Evolutionary conservation across 495 filamentous ascomycete genomes (phyloP), one percentile per base, ranked within the genome.

Genomic region (Hypoxylon fuscum): DNA sequence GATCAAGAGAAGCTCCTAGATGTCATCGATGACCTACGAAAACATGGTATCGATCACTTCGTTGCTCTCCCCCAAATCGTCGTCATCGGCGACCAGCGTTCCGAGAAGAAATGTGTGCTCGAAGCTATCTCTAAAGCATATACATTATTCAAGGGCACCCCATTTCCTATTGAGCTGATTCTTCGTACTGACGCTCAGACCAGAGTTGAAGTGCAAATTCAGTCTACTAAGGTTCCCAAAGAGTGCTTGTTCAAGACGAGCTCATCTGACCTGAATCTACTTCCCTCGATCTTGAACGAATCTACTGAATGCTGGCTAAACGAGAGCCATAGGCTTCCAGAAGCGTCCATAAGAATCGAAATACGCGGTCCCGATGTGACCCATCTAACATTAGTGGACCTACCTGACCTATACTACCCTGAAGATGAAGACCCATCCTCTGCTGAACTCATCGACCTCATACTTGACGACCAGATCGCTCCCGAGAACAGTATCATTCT

Each of bases 31-130:
- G 68, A 68, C 5, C 72, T 86, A 12, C 76, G 81, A 8, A 74
- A 66, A 8, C 67, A 74, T 44, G 83, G 84, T 5, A 77, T 87
- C 34, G 78, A 73, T 47, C 72, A 73, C 41, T 76, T 82, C 57
- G 59, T 87, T 20, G 72, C 77, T 31, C 78, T 91, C 0, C 90
- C 90, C 0, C 88, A 91, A 55, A 76, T 94, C 20, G 80, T 91
- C 10, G 88, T 92, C n/a, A 87, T 87, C 54, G 89, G 89, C 0
- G 83, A 89, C 65, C 88, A 90, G 60, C 88, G 86, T 0, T 82
- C 83, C 9, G 89, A 90, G 1, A 92, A 92, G 62, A 89, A 86
- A 64, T 92, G 88, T 0, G 87, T 92, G 0, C 81, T 92, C 0
- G 88, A 92, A 72, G 89, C 87, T 0, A 83, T 94, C 42, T 87